Percentiles rank a stretch among this genome's conserved stretches.
Conservation (phyloP, 2,329 filamentous ascomycete species). For the Colletotrichum euphorbiae region DNA sequence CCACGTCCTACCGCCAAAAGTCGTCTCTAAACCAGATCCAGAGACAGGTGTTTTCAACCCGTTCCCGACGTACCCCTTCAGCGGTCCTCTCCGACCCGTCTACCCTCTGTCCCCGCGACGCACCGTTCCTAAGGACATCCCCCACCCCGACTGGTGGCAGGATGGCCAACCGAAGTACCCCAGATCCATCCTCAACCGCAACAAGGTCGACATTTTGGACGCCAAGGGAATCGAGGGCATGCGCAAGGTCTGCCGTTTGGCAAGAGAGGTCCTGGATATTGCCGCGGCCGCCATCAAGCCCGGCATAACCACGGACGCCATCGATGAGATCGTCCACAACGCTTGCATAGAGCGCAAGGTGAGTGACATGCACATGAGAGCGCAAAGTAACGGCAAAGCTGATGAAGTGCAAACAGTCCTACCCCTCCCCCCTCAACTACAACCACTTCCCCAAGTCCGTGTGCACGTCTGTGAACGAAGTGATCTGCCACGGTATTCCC, state of each 20-base stretch:
- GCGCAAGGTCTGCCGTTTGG: constrained; percentile 90
- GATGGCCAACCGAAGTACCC: constrained; percentile 79
- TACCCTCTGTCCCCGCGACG: constrained; percentile 83
- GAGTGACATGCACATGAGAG: constrained; percentile 50
- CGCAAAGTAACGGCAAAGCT: neutral
- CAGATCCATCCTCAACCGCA: constrained; percentile 72
- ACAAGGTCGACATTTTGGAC: constrained; percentile 86
- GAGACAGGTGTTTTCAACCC: constrained; percentile 91
- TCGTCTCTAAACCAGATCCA: constrained; percentile 92
- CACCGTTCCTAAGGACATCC: constrained; percentile 82
- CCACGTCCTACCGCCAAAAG: constrained; percentile 79
- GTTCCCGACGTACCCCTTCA: constrained; percentile 87
- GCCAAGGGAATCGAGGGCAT: constrained; percentile 86
- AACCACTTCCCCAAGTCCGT: constrained; percentile 97
- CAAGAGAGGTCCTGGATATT: constrained; percentile 92
- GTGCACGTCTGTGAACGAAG: constrained; percentile 95
- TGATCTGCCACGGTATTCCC: constrained; percentile 98
- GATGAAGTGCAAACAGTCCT: constrained; percentile 69
- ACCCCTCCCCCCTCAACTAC: constrained; percentile 95
- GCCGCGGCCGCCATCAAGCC: constrained; percentile 85
- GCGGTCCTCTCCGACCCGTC: constrained; percentile 84
- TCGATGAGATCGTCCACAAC: constrained; percentile 95
- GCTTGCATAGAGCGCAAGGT: constrained; percentile 94
- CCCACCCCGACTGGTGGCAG: constrained; percentile 86
- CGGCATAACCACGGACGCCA: constrained; percentile 95